Evolutionary conservation across 2,329 filamentous ascomycete species (phyloP), one percentile per base, ranked within the genome.

Genomic region (Fusarium tuaranense): DNA sequence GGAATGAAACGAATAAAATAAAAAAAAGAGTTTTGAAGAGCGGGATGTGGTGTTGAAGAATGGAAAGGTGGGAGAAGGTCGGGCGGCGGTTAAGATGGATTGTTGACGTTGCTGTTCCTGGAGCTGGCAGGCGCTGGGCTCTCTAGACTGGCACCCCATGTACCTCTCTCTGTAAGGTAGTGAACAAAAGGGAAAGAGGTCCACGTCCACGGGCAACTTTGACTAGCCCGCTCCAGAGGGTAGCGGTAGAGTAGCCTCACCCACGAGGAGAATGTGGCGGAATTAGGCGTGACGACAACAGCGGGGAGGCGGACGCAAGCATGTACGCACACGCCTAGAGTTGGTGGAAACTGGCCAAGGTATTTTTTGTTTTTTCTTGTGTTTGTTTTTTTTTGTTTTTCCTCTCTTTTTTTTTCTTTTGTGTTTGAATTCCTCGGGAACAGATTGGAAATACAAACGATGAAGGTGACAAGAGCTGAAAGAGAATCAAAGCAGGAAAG

Each of bases 81-180:
- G 63, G 46, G 46, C 46, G 51, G 67, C 63, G 67, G 69, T 63
- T 75, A 70, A 69, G 22, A 36, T 63, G 59, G 39, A 36, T 63
- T 62, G 39, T 74, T 71, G 72, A 75, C 67, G 73, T 75, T 58
- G 53, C 62, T 74, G 72, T 74, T 74, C 72, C 72, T 74, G 71
- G 65, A 44, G 62, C 68, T 57, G 68, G 62, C 65, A 74, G 39
- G 65, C 70, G 73, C 65, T 32, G 27, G 27, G 27, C 27, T 75
- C 39, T 68, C 46, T 48, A 32, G 64, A 51, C 46, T 51, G 46
- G 46, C 46, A 61, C 69, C 69, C 71, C 72, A 30, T 69, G 68
- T 22, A 46, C 12, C 30, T 9, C n/a, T n/a, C n/a, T n/a, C n/a
- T n/a, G n/a, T 30, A 7, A 7, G 9, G 18, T n/a, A n/a, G 38